Evolutionary conservation across 345 rosid species (phyloP).

Genomic region (Litchi chinensis): DNA sequence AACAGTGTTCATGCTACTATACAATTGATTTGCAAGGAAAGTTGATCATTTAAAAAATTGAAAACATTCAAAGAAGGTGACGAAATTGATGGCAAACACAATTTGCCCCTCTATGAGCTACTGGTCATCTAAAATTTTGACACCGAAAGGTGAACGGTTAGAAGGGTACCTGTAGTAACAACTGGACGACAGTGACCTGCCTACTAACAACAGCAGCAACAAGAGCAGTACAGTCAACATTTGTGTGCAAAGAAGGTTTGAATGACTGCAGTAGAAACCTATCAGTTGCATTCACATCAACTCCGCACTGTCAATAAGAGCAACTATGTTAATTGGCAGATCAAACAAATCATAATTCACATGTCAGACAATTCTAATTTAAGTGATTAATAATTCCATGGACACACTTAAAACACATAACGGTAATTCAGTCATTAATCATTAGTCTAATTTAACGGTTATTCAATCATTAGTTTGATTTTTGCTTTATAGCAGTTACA

Average conservation of each 20-base stretch:
- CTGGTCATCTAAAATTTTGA: neutral
- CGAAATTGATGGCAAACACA: neutral
- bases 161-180: constrained; percentile 70
- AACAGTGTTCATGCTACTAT: neutral
- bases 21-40: neutral
- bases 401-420: neutral
- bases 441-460: neutral
- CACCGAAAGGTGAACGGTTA: neutral
- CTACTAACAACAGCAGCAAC: constrained; percentile 83
- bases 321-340: constrained; percentile 9
- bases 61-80: neutral
- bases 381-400: neutral
- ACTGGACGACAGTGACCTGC: constrained; percentile 67
- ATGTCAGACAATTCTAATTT: neutral
- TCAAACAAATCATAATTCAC: neutral
- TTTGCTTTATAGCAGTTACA: neutral
- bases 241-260: constrained; percentile 86
- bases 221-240: constrained; percentile 85
- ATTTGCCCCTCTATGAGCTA: neutral
- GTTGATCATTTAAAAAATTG: neutral
- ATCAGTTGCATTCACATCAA: constrained; percentile 61
- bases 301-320: constrained; percentile 68
- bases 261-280: constrained; percentile 79
- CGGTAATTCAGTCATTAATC: neutral
- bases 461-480: neutral